These are phyloP conservation scores for Erysimum cheiri DNA, from an alignment of 441 rosid species.

Conservation along the genomic window DNA sequence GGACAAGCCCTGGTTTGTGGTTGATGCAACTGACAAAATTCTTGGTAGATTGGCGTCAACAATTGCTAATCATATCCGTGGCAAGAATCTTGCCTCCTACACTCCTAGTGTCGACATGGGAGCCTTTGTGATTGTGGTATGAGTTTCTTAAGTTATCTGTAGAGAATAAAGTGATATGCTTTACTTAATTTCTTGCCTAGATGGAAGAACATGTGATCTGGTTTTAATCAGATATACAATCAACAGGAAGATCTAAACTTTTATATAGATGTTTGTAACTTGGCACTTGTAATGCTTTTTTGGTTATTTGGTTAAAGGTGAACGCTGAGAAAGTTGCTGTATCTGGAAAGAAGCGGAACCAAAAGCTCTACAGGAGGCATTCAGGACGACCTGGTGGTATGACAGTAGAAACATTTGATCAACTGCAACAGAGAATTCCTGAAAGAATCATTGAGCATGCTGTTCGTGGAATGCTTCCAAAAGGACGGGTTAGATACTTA, in stretches of 20 bases:
- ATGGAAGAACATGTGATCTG: slow-evolving; percentile 7
- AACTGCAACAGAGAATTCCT: slow-evolving; percentile 91
- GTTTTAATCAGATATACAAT: neutral
- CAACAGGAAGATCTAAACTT: neutral
- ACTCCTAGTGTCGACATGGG: slow-evolving; percentile 99
- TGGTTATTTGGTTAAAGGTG: slow-evolving; percentile 54
- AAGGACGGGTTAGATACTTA: slow-evolving; percentile 79
- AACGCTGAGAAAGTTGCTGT: slow-evolving; percentile 97
- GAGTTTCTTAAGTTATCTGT: slow-evolving; percentile 35
- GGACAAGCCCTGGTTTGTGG: slow-evolving; percentile 83
- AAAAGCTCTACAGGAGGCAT: slow-evolving; percentile 95
- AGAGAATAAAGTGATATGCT: slow-evolving; percentile 3
- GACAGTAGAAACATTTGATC: slow-evolving; percentile 91
- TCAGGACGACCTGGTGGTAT: slow-evolving; percentile 99
- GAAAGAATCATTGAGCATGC: slow-evolving; percentile 97
- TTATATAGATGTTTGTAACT: neutral
- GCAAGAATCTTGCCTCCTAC: slow-evolving; percentile 84
- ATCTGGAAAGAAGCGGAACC: slow-evolving; percentile 91
- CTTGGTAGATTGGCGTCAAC: slow-evolving; percentile 91
- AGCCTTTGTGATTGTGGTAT: slow-evolving; percentile 93
- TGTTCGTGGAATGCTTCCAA: slow-evolving; percentile 98
- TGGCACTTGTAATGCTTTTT: slow-evolving; percentile 4
- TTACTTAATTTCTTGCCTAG: neutral
- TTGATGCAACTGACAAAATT: slow-evolving; percentile 89
- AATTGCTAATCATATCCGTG: slow-evolving; percentile 85